These are phyloP conservation scores for Wickerhamiella spandovensis DNA, from an alignment of 805 yeast species.

Conservation along the genomic window DNA sequence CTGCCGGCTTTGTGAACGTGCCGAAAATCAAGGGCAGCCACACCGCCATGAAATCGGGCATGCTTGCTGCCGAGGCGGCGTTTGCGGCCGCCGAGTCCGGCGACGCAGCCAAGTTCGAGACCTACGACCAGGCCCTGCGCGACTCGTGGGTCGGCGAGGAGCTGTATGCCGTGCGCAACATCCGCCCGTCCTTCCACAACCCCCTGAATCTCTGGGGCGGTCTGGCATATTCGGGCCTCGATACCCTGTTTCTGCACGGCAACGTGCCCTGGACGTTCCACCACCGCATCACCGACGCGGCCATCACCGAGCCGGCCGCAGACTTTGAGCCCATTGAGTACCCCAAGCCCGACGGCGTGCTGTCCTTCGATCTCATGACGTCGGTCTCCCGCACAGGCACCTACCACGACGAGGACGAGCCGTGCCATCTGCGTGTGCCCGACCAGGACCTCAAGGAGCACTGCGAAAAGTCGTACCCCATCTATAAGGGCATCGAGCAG, in stretches of 20 bases:
- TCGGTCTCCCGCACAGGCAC: slow-evolving; percentile 97
- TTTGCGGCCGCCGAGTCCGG: slow-evolving; percentile 35
- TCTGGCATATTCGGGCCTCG: slow-evolving; percentile 67
- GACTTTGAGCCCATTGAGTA: slow-evolving; percentile 62
- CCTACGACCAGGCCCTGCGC: slow-evolving; percentile 52
- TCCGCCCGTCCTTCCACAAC: slow-evolving; percentile 78
- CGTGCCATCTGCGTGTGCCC: slow-evolving; percentile 59
- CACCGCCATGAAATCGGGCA: slow-evolving; percentile 92
- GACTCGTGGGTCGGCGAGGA: slow-evolving; percentile 82
- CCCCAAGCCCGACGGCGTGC: slow-evolving; percentile 90
- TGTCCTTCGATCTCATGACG: slow-evolving; percentile 84
- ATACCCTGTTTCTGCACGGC: slow-evolving; percentile 68
- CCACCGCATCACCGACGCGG: slow-evolving; percentile 58
- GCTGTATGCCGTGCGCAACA: slow-evolving; percentile 70
- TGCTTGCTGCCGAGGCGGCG: slow-evolving; percentile 83
- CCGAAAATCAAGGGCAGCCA: slow-evolving; percentile 97
- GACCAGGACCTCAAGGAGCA: slow-evolving; percentile 38
- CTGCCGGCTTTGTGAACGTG: slow-evolving; percentile 95
- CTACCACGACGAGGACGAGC: slow-evolving; percentile 87
- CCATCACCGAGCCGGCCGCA: slow-evolving; percentile 53
- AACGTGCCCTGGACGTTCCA: slow-evolving; percentile 77
- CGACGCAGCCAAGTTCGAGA: slow-evolving; percentile 29
- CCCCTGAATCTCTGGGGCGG: slow-evolving; percentile 75
- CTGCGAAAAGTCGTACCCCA: slow-evolving; percentile 55
- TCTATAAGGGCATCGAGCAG: slow-evolving; percentile 74